Evolutionary conservation across 2,329 filamentous ascomycete species (phyloP).

Genomic region (Chaetomium sp.): DNA sequence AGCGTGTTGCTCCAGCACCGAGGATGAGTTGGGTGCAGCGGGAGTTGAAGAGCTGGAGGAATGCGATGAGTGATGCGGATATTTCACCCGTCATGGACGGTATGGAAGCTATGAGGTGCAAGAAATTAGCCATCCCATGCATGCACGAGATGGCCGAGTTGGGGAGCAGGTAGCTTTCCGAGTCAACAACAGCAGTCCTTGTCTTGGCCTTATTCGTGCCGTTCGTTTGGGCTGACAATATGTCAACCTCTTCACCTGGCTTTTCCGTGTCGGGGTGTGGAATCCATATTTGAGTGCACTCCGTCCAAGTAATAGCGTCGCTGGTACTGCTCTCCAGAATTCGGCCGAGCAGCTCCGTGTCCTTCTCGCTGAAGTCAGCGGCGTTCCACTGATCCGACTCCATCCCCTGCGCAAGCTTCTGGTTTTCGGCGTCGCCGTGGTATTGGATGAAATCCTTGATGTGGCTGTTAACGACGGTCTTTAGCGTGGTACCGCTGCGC

Average conservation of each 20-base stretch:
- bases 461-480: conserved; percentile 77
- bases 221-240: conserved; percentile 41
- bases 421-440: conserved; percentile 71
- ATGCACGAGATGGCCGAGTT: conserved; percentile 81
- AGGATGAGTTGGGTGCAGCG: conserved; percentile 95
- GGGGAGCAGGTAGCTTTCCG: conserved; percentile 82
- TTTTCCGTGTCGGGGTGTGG: conserved; percentile 47
- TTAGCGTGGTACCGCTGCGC: conserved; percentile 72
- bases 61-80: conserved; percentile 75
- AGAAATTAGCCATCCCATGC: conserved; percentile 76
- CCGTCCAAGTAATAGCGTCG: conserved; percentile 68
- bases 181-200: conserved; percentile 76
- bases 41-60: conserved; percentile 92
- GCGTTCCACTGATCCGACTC: conserved; percentile 80
- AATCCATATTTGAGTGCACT: conserved; percentile 61
- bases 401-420: conserved; percentile 74
- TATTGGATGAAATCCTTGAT: conserved; percentile 78
- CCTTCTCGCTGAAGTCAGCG: conserved; percentile 69
- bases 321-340: conserved; percentile 71
- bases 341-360: conserved; percentile 61
- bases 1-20: conserved; percentile 85
- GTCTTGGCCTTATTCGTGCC: conserved; percentile 62
- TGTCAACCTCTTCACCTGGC: conserved; percentile 30
- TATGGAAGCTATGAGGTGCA: conserved; percentile 80
- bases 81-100: conserved; percentile 88